Evolutionary conservation across 805 yeast species (phyloP), one percentile per base, ranked within the genome.

Genomic region (Ogataea saltuana): DNA sequence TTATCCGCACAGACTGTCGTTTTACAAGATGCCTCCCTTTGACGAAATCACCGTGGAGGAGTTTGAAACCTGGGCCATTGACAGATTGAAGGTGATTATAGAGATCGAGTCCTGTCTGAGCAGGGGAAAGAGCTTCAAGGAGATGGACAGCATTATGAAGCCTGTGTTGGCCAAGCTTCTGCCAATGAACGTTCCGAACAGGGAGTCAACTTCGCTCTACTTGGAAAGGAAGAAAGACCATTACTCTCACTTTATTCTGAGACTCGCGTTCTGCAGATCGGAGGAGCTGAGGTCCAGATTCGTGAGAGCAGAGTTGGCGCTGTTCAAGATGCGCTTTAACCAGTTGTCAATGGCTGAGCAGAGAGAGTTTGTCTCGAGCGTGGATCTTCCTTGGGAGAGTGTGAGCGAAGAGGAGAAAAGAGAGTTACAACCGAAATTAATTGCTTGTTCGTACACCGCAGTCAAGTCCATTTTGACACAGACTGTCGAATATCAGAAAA

Each of bases 1-100:
- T 50, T 55, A 72, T 30, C 75, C 80, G 9, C 69, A 78, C 27
- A 72, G 95, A 39, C 69, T 93, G 38, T 80, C 88, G 16, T 79
- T 91, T 56, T 93, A 93, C 65, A 76, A 71, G 19, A 50, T 69
- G 5, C 93, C 96, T 9, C 98, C 98, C 0, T 66, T 74, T 23
- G 81, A 83, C 11, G 98, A 93, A 64, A 82, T 93, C 55, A 88
- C 97, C 0, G 65, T 93, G 13, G 97, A 90, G 50, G 87, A 93
- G 56, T 93, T 93, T 64, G 99, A 93, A 66, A 73, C 75, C 4
- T 93, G 97, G 97, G 98, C 98, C 4, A 83, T 93, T 42, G 98
- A 91, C 58, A 70, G 99, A 46, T 71, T 91, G 49, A 81, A 84
- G 58, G 78, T 93, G 7, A 71, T 93, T 45, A 76, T 89, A 42